Evolutionary conservation across 805 yeast species (phyloP), one percentile per base, ranked within the genome.

Genomic region (Sugiyamaella chiloensis): DNA sequence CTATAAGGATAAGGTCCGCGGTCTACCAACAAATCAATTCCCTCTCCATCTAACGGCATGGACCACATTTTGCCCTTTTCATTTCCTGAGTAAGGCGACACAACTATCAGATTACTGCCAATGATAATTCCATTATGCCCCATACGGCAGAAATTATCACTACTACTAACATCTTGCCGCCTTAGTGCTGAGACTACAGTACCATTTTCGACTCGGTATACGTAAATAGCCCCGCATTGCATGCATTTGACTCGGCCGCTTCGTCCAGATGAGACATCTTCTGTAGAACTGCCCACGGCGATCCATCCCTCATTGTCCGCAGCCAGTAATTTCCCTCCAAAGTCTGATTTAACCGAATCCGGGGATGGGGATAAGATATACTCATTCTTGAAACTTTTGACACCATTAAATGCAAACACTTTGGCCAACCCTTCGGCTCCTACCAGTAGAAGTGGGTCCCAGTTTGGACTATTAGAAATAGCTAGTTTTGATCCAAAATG

Each of bases 31-130:
- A 1, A 40, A 2, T 21, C 20, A 2, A 59, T 62, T 5, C 27
- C 32, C n/a, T n/a, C 53, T 26, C 21, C 59, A n/a, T n/a, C n/a
- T 62, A 40, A 66, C 44, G 34, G 62, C 47, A 1, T 47, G 29
- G 57, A 54, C 73, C 80, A 80, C 2, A 81, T 62, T 0, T 74
- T 72, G 0, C 81, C 83, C 46, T 60, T 60, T 2, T 75, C 76
- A 24, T 58, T 58, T 14, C 49, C 59, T 9, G 70, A 72, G 14
- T 64, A 64, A 1, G 78, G 75, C 0, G 79, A 70, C 0, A 78
- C 65, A 2, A 75, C 55, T 42, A 63, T 64, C 19, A 76, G 55
- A 5, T 48, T 40, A 0, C 30, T 44, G 24, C 51, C 58, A 5
- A 46, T 50, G 4, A 62, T 42, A 1, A 57, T 53, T 1, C 70